Conservation (phyloP, 192 early-diverging fungal species). For the Backusella westeae region DNA sequence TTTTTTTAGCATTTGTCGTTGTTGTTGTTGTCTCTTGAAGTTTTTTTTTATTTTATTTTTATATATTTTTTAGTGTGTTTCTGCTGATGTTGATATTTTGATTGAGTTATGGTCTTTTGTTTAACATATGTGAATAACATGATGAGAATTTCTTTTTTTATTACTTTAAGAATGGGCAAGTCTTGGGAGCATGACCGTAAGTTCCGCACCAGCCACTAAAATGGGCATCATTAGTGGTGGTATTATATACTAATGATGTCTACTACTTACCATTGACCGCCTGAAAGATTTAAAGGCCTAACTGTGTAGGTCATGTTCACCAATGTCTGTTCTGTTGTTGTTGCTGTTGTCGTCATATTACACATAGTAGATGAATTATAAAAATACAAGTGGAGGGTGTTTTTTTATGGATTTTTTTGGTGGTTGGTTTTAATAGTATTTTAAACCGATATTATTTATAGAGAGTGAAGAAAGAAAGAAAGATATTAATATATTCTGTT, state of each 20-base stretch:
- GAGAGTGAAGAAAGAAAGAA: not conserved
- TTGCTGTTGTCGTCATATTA: not conserved
- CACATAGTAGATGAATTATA: not conserved
- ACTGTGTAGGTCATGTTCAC: not conserved
- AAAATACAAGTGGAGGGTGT: not conserved
- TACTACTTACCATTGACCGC: not conserved
- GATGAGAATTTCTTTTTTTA: not conserved
- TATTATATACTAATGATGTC: not conserved
- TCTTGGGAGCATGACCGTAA: conserved; percentile 21
- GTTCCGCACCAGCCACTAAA: conserved; percentile 32
- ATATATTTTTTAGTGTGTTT: not conserved
- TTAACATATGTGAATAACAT: no score
- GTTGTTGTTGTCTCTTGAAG: not conserved
- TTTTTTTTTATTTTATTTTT: not conserved
- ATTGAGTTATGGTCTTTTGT: no score
- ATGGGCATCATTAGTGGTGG: not conserved
- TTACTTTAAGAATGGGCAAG: conserved; percentile 27
- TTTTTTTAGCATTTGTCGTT: not conserved
- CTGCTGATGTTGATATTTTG: not conserved
- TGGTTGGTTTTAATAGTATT: not conserved
- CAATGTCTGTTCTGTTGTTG: not conserved
- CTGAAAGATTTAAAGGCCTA: not conserved
- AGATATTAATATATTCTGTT: not conserved
- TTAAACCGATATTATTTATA: not conserved
- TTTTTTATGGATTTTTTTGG: not conserved